phyloP scores from a whole-genome alignment of 169 alveolate species.

The Babesia gibsoni region DNA sequence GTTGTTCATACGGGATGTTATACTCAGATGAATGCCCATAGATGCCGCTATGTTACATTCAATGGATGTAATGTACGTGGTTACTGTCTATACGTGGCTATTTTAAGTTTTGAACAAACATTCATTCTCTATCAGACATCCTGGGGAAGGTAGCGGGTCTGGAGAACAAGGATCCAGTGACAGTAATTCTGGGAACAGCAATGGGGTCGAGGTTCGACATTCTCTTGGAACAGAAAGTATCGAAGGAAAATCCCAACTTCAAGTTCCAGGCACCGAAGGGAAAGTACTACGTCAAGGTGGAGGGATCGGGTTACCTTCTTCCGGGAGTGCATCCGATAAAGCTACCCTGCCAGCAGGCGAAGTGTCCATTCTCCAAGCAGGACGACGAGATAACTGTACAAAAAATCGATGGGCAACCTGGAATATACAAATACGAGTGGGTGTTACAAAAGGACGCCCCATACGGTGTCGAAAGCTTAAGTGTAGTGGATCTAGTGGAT shows the following conservation, averaged over 20 bases:
- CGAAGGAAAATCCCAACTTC: conserved; percentile 39
- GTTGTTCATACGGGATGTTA: too few relatives aligned
- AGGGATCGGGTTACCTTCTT: conserved; percentile 67
- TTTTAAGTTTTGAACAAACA: too few relatives aligned
- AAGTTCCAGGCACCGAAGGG: conserved; percentile 64
- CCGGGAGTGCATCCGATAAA: conserved; percentile 66
- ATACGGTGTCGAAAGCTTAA: conserved; percentile 65
- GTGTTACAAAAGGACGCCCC: conserved; percentile 65
- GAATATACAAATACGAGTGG: conserved; percentile 66
- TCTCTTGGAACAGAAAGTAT: conserved; percentile 43
- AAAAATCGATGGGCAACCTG: conserved; percentile 30
- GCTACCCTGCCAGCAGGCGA: conserved; percentile 57
- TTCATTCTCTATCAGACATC: conserved; percentile 32
- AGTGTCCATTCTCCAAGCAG: conserved; percentile 43
- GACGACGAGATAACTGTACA: conserved; percentile 28
- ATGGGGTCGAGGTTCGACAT: conserved; percentile 69
- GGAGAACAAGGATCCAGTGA: conserved; percentile 60
- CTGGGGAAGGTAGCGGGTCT: conserved; percentile 68
- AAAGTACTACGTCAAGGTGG: conserved; percentile 64
- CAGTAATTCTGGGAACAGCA: conserved; percentile 73
- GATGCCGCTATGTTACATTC: too few relatives aligned
- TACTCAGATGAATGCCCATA: too few relatives aligned
- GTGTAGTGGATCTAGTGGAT: conserved; percentile 60
- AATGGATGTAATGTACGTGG: too few relatives aligned
- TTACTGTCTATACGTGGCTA: too few relatives aligned